These are phyloP conservation scores for Mucor piriformis DNA, from an alignment of 371 early-diverging fungal genomes.

Conservation along the genomic window DNA sequence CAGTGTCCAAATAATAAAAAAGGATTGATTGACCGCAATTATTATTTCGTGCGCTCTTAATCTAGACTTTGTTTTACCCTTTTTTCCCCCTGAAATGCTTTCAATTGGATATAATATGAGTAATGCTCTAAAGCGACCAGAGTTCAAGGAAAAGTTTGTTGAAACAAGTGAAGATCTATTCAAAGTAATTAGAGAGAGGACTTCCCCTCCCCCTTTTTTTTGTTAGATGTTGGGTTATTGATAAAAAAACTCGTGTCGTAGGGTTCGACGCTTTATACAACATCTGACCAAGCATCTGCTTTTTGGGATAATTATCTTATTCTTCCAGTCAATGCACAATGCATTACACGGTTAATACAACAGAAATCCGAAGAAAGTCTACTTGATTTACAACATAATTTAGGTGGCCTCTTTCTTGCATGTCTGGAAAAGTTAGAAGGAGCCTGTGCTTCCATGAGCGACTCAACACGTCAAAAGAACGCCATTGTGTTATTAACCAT, in stretches of 20 bases:
- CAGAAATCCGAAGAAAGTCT: slow-evolving; percentile 48
- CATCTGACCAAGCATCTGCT: neutral
- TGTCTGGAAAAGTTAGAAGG: slow-evolving; percentile 27
- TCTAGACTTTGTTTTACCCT: neutral
- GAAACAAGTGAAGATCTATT: slow-evolving; percentile 53
- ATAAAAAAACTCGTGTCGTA: neutral
- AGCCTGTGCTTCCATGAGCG: slow-evolving; percentile 7
- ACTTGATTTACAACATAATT: slow-evolving; percentile 36
- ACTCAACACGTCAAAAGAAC: slow-evolving; percentile 33
- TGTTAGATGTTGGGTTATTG: neutral
- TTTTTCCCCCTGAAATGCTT: neutral
- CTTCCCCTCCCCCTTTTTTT: no score
- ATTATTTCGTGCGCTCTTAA: neutral
- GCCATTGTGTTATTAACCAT: slow-evolving; percentile 40
- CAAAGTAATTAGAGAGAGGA: slow-evolving; percentile 34
- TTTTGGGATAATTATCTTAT: slow-evolving; percentile 57
- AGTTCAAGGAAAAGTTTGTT: slow-evolving; percentile 60
- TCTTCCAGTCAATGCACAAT: slow-evolving; percentile 43
- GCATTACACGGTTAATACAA: slow-evolving; percentile 38
- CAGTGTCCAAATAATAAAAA: neutral
- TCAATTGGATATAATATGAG: neutral
- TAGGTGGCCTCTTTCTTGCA: slow-evolving; percentile 41
- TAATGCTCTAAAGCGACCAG: slow-evolving; percentile 16
- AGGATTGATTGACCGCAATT: neutral
- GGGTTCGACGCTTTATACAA: neutral